These are phyloP conservation scores for Brassica juncea DNA, from an alignment of 345 rosid genomes.

Conservation along the genomic window DNA sequence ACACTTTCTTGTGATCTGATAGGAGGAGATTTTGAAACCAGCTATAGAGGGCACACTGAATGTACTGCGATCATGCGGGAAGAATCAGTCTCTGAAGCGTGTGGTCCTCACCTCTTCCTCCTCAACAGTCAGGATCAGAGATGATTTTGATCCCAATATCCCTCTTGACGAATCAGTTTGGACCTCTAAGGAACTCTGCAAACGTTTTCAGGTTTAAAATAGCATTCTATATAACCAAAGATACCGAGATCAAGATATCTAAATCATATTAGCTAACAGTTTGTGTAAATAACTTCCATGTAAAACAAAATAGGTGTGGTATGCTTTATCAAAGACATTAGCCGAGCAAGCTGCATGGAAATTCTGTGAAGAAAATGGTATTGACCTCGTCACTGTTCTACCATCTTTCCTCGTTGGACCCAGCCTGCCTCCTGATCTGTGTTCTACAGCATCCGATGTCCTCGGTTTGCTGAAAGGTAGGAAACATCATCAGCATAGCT, in stretches of 20 bases:
- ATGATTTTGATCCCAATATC: slow-evolving; percentile 58
- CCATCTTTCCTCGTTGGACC: slow-evolving; percentile 87
- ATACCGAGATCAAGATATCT: neutral
- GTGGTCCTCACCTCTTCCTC: slow-evolving; percentile 90
- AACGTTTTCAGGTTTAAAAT: slow-evolving; percentile 49
- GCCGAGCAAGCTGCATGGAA: slow-evolving; percentile 95
- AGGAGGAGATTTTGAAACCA: slow-evolving; percentile 82
- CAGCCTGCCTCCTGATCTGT: slow-evolving; percentile 66
- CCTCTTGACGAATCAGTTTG: slow-evolving; percentile 84
- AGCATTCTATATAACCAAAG: neutral
- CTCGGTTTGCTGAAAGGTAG: slow-evolving; percentile 81
- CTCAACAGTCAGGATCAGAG: slow-evolving; percentile 67
- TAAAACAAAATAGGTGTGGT: slow-evolving; percentile 40
- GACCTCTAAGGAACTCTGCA: slow-evolving; percentile 77
- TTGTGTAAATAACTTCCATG: neutral
- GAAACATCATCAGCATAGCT: neutral
- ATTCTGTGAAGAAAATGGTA: slow-evolving; percentile 61
- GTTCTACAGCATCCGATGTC: slow-evolving; percentile 78
- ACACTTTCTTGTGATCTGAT: slow-evolving; percentile 11
- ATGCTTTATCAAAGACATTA: slow-evolving; percentile 66
- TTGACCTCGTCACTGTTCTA: slow-evolving; percentile 64
- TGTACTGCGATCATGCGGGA: slow-evolving; percentile 76
- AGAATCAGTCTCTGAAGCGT: slow-evolving; percentile 60
- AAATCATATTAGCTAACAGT: slow-evolving; percentile 23
- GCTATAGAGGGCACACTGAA: slow-evolving; percentile 82